Conservation (phyloP, 805 yeast genomes). For the Yamadazyma kitorensis region DNA sequence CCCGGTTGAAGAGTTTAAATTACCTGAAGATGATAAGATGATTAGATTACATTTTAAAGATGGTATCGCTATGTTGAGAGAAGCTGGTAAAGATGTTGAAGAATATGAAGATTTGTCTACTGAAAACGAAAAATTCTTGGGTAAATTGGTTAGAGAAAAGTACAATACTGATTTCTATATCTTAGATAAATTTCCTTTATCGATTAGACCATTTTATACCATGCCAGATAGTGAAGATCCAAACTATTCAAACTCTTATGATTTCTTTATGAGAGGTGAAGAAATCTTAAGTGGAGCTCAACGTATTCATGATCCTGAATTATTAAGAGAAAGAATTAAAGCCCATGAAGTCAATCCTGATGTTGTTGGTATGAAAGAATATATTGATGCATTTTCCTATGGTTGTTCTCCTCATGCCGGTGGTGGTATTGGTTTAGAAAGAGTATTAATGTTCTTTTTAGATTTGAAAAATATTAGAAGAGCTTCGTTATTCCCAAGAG, state of each 20-base stretch:
- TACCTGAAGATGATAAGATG: constrained; percentile 94
- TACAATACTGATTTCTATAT: constrained; percentile 97
- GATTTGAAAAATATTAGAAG: constrained; percentile 97
- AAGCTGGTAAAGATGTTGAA: constrained; percentile 79
- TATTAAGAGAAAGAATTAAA: constrained; percentile 77
- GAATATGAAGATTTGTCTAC: constrained; percentile 90
- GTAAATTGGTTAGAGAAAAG: constrained; percentile 86
- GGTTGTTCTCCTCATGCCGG: constrained; percentile 99
- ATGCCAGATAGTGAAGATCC: constrained; percentile 97
- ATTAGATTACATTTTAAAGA: constrained; percentile 85
- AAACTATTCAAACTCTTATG: constrained; percentile 94
- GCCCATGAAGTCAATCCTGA: constrained; percentile 80
- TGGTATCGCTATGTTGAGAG: constrained; percentile 84
- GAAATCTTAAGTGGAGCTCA: constrained; percentile 99
- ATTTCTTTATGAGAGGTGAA: constrained; percentile 99
- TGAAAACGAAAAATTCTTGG: constrained; percentile 91
- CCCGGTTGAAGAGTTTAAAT: constrained; percentile 96
- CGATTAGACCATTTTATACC: constrained; percentile 96
- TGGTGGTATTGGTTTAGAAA: constrained; percentile 98
- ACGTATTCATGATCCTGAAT: constrained; percentile 92
- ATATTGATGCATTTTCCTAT: constrained; percentile 86
- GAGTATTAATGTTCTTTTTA: constrained; percentile 97
- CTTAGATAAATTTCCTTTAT: constrained; percentile 96
- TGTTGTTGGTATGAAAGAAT: constrained; percentile 82
- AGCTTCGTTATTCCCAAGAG: constrained; percentile 99